A percentile compares a stretch with the other conserved stretches of the same genome.
These are phyloP conservation scores for Daldinia sp. DNA, from an alignment of 2,329 filamentous ascomycete genomes.

Conservation along the genomic window DNA sequence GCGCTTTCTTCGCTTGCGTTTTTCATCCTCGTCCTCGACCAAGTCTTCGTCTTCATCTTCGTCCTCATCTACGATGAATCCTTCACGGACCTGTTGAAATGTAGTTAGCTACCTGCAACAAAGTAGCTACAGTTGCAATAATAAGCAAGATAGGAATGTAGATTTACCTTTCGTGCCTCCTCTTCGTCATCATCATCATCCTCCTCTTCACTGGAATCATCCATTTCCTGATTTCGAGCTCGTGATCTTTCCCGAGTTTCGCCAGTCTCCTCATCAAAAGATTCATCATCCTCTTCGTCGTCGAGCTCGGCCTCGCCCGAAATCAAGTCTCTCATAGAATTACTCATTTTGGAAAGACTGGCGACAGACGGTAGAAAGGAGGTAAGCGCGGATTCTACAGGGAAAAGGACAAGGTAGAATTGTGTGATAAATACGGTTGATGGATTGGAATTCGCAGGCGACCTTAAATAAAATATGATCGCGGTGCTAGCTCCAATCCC, in stretches of 20 bases:
- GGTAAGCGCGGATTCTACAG: slow-evolving; percentile 3
- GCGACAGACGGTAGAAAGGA: neutral
- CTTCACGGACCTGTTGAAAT: slow-evolving; percentile 79
- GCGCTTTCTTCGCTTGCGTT: slow-evolving; percentile 79
- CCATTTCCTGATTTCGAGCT: slow-evolving; percentile 63
- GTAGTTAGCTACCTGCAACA: slow-evolving; percentile 33
- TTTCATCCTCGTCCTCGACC: slow-evolving; percentile 68
- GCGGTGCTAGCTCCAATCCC: neutral
- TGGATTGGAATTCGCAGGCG: neutral
- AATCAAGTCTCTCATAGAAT: slow-evolving; percentile 79
- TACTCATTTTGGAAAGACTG: slow-evolving; percentile 65
- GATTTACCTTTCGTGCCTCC: slow-evolving; percentile 76
- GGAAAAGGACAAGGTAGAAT: slow-evolving; percentile 1
- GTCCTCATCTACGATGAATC: slow-evolving; percentile 95
- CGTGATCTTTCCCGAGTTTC: slow-evolving; percentile 63
- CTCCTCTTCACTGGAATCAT: slow-evolving; percentile 93
- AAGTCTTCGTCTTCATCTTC: slow-evolving; percentile 81
- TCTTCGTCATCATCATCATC: slow-evolving; percentile 94
- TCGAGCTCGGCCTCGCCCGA: slow-evolving; percentile 88
- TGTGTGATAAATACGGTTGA: neutral
- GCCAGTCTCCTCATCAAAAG: slow-evolving; percentile 81
- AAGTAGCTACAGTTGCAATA: neutral
- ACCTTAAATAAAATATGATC: neutral
- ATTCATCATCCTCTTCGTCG: slow-evolving; percentile 86
- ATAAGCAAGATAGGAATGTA: slow-evolving; percentile 41